Base-by-base conservation (phyloP, 306 rosid genomes). In the Spatholobus suberectus region DNA sequence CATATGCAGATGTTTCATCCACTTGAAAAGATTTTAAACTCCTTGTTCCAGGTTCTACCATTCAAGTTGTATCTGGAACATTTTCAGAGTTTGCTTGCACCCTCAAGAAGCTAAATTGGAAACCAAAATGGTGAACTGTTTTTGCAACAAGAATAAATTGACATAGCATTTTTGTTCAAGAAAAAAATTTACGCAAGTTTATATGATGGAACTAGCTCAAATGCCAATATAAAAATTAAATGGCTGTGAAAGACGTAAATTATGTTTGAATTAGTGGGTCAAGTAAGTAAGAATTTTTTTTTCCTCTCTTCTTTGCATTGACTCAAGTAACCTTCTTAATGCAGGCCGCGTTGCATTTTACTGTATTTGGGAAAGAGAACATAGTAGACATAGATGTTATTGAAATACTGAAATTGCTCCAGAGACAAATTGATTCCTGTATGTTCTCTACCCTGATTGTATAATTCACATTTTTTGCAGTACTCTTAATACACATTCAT, bases 341-440 rank as follows among this genome's bases (percentile, higher is more conserved):
- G 91, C 98, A 93, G 99, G 97, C 91, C 23, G 89, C 95, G 0
- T 90, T 93, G 81, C 92, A 84, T 73, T 87, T 90, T 82, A 85
- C 83, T 0, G 70, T 94, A 46, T 92, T 89, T 71, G 98, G 99
- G 80, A 92, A 92, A 84, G 98, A 94, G 85, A 94, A 89, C 86
- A 76, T 90, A 47, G 91, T 87, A 62, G 92, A 89, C 40, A 9
- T 93, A 79, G 91, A 91, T 87, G 82, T 85, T 58, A 80, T 76
- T 67, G 93, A 92, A 75, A 85, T 61, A 81, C 81, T 69, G 94
- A 92, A 73, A 85, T 93, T 75, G 88, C 81, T 85, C 86, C 70
- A 6, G 91, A 86, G 86, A 65, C 46, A 65, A 66, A 35, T 18
- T 35, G n/a, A 67, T 67, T 67, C 73, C 73, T 69, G 51, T 55